Evolutionary conservation across 2,329 filamentous ascomycete genomes (phyloP).

Genomic region (Sarocladium brachiariae): DNA sequence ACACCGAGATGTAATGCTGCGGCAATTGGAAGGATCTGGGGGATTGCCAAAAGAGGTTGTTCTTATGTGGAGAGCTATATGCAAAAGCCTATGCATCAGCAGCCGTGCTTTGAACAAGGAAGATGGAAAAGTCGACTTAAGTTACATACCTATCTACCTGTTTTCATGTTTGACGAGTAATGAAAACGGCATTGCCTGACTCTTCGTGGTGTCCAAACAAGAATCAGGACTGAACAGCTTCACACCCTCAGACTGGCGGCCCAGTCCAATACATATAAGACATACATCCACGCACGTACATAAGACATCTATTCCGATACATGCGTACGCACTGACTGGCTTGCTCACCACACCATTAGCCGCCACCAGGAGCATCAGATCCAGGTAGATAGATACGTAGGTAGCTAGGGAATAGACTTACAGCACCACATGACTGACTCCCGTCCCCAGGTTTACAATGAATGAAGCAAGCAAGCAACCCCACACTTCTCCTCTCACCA

Average conservation of each 20-base stretch:
- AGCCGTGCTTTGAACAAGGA: no score
- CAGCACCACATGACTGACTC: not conserved
- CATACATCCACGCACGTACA: not conserved
- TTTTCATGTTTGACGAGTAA: not conserved
- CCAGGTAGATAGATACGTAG: no score
- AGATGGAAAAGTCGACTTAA: no score
- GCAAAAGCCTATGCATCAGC: no score
- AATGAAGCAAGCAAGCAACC: not conserved
- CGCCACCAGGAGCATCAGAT: no score
- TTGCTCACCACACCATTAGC: not conserved
- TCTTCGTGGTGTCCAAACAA: not conserved
- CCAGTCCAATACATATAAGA: not conserved
- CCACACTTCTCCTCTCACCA: conserved; percentile 4
- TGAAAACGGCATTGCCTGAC: not conserved
- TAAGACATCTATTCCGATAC: no score
- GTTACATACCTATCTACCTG: no score
- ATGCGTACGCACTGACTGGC: no score
- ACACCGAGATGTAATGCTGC: not conserved
- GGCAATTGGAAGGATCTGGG: not conserved
- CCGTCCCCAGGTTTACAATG: not conserved
- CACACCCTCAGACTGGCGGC: conserved; percentile 3
- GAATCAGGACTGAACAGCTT: not conserved
- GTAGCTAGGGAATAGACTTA: no score
- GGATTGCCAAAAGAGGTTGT: not conserved
- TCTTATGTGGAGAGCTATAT: not conserved